These are phyloP conservation scores for Schizopora paradoxa DNA, from an alignment of 1,284 basidiomycete genomes.

Conservation along the genomic window DNA sequence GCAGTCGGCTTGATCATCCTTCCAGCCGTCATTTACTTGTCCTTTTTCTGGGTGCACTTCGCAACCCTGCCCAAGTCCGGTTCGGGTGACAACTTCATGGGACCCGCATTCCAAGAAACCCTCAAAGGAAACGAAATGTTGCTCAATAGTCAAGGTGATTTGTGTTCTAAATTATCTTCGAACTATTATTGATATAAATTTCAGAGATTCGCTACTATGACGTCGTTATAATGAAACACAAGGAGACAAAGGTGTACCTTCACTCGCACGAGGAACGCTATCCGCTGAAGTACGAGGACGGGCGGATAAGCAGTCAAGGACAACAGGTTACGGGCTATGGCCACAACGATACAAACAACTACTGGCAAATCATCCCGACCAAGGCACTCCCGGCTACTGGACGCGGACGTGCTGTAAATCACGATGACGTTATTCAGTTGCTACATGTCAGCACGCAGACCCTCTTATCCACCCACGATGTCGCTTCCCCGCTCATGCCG, in stretches of 20 bases:
- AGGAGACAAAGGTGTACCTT: constrained; percentile 87
- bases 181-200: constrained; percentile 11
- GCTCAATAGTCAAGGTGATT: constrained; percentile 79
- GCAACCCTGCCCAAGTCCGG: constrained; percentile 87
- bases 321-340: constrained; percentile 99
- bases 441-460: constrained; percentile 84
- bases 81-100: constrained; percentile 96
- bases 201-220: constrained; percentile 93
- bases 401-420: constrained; percentile 82
- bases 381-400: constrained; percentile 87
- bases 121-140: constrained; percentile 89
- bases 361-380: constrained; percentile 94
- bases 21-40: constrained; percentile 87
- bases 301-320: constrained; percentile 91
- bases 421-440: constrained; percentile 87
- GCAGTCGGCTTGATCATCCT: constrained; percentile 83
- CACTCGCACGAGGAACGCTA: constrained; percentile 92
- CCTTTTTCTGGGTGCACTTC: constrained; percentile 97
- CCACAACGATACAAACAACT: constrained; percentile 89
- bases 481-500: constrained; percentile 94
- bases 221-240: constrained; percentile 83
- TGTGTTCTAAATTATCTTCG: constrained; percentile 1
- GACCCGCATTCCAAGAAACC: constrained; percentile 96
- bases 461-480: constrained; percentile 90
- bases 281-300: constrained; percentile 93